Evolutionary conservation across 768 basidiomycete species (phyloP).

Genomic region (Amyloporia xantha): DNA sequence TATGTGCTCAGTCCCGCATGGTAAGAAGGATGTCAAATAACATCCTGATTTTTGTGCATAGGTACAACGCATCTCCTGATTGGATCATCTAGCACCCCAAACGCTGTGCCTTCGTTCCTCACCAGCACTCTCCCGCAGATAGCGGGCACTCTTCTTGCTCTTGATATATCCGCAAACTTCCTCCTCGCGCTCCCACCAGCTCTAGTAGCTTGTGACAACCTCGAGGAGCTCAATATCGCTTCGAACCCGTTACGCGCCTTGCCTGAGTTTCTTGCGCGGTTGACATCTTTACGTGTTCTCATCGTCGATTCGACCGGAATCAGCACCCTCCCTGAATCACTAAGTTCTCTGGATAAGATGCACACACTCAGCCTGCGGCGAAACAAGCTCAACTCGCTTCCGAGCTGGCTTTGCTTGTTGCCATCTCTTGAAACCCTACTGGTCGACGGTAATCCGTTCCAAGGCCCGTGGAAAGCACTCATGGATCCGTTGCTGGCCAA

Average conservation of each 20-base stretch:
- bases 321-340: slow-evolving; percentile 62
- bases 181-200: slow-evolving; percentile 78
- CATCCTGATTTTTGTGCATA: slow-evolving; percentile 25
- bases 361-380: slow-evolving; percentile 86
- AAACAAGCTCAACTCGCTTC: slow-evolving; percentile 83
- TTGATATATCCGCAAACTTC: slow-evolving; percentile 90
- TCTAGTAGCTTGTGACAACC: slow-evolving; percentile 67
- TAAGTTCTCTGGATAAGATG: slow-evolving; percentile 68
- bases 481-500: slow-evolving; percentile 78
- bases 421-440: slow-evolving; percentile 76
- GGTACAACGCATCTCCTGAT: slow-evolving; percentile 93
- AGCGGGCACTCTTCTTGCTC: slow-evolving; percentile 71
- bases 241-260: slow-evolving; percentile 88
- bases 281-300: slow-evolving; percentile 75
- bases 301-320: slow-evolving; percentile 91
- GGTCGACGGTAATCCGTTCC: slow-evolving; percentile 95
- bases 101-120: slow-evolving; percentile 72
- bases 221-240: slow-evolving; percentile 93
- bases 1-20: slow-evolving; percentile 30
- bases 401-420: slow-evolving; percentile 94
- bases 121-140: slow-evolving; percentile 65
- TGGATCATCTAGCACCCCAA: slow-evolving; percentile 72
- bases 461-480: slow-evolving; percentile 86
- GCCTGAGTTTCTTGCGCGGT: slow-evolving; percentile 79
- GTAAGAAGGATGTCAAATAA: neutral